Base-by-base conservation (phyloP, 805 yeast genomes). In the Candida orba region DNA sequence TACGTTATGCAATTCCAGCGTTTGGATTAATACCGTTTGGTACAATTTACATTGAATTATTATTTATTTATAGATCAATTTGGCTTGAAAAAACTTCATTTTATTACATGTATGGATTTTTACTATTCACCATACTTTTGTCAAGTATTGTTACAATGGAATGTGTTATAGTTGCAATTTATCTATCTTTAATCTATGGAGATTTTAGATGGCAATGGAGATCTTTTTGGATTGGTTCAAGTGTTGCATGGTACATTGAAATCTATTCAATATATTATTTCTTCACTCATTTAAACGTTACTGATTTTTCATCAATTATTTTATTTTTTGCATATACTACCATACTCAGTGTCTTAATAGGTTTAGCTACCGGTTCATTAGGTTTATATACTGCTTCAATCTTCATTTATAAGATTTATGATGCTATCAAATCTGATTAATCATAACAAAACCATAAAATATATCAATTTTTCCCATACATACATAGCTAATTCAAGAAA, bases 131-230 rank as follows among this genome's bases (percentile, higher is more conserved):
- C 5, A 70, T 79, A 29, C 46, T 78, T 6, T 64, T 86, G 36
- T 67, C 85, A 31, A 63, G 78, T 36, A 67, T 84, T 31, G 79
- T 84, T 13, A 78, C 85, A 18, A 66, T 78, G 34, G 95, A 87
- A 60, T 76, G 84, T 42, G 77, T 90, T 8, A 71, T 87, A 22
- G 76, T 87, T 36, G 78, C 84, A 6, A 72, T 82, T 9, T 87
- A 82, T 56, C 57, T 83, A 36, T 72, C 82, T 36, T 68, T 87
- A 53, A 69, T 71, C 20, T 66, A 75, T 51, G 76, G 73, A 40
- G 74, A 68, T 56, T 75, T 76, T 40, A 66, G 72, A 51, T 89
- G 96, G 96, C 86, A 85, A 58, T 87, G 95, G 95, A 71, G 81
- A 51, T 69, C 88, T 12, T 87, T 86, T 61, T 60, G 77, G 42